Percentiles rank a stretch among this genome's conserved stretches.
Evolutionary conservation across 495 filamentous ascomycete species (phyloP).

Genomic region (Parathielavia appendiculata): DNA sequence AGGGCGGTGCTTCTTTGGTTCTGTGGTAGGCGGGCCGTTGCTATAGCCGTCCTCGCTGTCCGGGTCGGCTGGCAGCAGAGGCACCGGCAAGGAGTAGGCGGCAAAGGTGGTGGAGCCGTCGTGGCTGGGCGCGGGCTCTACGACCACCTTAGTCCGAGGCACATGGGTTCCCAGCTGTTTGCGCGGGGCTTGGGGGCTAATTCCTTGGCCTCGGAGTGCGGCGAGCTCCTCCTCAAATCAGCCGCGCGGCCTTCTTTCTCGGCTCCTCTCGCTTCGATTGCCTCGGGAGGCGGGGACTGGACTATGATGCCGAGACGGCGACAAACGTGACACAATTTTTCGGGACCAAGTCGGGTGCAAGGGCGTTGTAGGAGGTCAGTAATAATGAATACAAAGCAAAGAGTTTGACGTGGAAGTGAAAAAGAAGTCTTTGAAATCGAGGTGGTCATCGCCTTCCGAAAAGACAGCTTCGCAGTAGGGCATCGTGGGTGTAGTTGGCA

Average conservation of each 20-base stretch:
- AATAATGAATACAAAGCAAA: too few relatives aligned
- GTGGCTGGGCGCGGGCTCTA: slow-evolving; percentile 3
- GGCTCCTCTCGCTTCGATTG: background rate
- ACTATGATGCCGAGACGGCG: background rate
- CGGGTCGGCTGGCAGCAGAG: background rate
- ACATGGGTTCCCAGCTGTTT: background rate
- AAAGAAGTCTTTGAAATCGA: too few relatives aligned
- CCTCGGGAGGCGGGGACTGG: background rate
- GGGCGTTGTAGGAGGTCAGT: too few relatives aligned
- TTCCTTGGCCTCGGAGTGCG: background rate
- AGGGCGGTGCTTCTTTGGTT: background rate
- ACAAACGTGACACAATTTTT: background rate
- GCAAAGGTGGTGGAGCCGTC: slow-evolving; percentile 1
- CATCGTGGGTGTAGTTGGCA: too few relatives aligned
- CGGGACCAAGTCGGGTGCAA: too few relatives aligned
- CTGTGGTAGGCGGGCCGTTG: background rate
- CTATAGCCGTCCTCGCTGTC: background rate
- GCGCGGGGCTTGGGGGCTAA: background rate
- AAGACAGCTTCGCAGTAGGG: too few relatives aligned
- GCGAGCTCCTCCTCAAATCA: background rate
- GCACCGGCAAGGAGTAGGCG: background rate
- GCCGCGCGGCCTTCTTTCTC: too few relatives aligned
- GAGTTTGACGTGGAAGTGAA: too few relatives aligned
- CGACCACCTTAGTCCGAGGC: background rate
- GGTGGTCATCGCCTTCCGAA: too few relatives aligned